A percentile compares a stretch with the other conserved stretches of the same genome.
phyloP scores from a whole-genome alignment of 106 monocot genomes.

The Phalaenopsis equestris region DNA sequence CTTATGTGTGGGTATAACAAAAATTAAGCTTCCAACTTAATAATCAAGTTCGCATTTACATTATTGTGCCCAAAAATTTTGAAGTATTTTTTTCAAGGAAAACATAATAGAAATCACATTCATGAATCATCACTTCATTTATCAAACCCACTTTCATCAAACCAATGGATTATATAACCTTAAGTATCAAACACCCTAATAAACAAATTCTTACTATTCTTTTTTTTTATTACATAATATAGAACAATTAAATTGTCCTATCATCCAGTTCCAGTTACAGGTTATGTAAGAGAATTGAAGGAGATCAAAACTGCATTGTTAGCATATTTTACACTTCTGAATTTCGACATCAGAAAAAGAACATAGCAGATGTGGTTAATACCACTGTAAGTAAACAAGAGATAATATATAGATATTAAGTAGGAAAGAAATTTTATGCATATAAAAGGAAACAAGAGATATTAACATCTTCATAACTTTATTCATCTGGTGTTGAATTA shows the following conservation, averaged over 20 bases:
- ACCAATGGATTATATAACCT: neutral
- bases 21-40: no score
- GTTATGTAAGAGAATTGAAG: slow-evolving; percentile 34
- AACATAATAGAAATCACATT: no score
- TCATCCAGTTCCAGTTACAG: neutral
- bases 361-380: neutral
- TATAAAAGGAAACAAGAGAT: no score
- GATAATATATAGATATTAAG: no score
- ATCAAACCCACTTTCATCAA: no score
- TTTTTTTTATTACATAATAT: neutral
- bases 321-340: slow-evolving; percentile 63
- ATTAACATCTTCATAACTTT: no score
- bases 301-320: slow-evolving; percentile 28
- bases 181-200: neutral
- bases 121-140: no score
- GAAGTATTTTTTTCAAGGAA: no score
- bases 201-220: neutral
- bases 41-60: no score
- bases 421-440: no score
- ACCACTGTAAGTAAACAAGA: neutral
- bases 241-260: neutral
- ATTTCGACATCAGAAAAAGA: slow-evolving; percentile 94
- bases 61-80: no score
- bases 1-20: no score
- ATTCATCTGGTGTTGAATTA: slow-evolving; percentile 10